These are phyloP conservation scores for Aspergillus awamori DNA, from an alignment of 2,329 filamentous ascomycete genomes.

Conservation along the genomic window DNA sequence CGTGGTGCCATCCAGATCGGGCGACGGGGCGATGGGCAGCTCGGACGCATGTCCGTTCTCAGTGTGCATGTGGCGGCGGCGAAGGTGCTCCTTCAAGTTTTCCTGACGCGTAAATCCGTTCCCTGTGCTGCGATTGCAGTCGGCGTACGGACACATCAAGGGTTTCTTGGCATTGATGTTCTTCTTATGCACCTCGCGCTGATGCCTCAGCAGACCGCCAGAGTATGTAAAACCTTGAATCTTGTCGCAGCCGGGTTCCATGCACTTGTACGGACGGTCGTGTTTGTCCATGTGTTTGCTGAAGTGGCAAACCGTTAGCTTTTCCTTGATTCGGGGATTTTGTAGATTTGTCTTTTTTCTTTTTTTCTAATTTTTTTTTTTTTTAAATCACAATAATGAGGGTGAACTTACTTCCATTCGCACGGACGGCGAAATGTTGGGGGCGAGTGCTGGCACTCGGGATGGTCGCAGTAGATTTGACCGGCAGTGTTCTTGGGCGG, in stretches of 20 bases:
- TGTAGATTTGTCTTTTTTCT: too few relatives aligned
- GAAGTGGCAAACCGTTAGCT: slow-evolving; percentile 25
- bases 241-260: slow-evolving; percentile 81
- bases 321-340: slow-evolving; percentile 5
- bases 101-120: slow-evolving; percentile 92
- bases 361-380: too few relatives aligned
- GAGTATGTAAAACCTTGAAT: slow-evolving; percentile 94
- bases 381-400: too few relatives aligned
- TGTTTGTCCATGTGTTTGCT: slow-evolving; percentile 99
- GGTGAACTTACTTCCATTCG: slow-evolving; percentile 81
- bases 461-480: slow-evolving; percentile 74
- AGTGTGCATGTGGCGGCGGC: slow-evolving; percentile 74
- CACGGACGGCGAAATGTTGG: slow-evolving; percentile 78
- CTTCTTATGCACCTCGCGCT: slow-evolving; percentile 90
- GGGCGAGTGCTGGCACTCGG: slow-evolving; percentile 67
- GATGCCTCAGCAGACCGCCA: slow-evolving; percentile 83
- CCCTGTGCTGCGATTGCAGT: slow-evolving; percentile 86
- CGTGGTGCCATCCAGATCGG: slow-evolving; percentile 36
- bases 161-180: slow-evolving; percentile 86
- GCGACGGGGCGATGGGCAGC: slow-evolving; percentile 33
- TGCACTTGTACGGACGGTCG: slow-evolving; percentile 87
- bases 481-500: slow-evolving; percentile 68
- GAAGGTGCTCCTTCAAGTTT: slow-evolving; percentile 90
- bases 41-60: slow-evolving; percentile 38
- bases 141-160: slow-evolving; percentile 79